Evolutionary conservation across 2,329 filamentous ascomycete species (phyloP).

Genomic region (Dactylellina leptospora): DNA sequence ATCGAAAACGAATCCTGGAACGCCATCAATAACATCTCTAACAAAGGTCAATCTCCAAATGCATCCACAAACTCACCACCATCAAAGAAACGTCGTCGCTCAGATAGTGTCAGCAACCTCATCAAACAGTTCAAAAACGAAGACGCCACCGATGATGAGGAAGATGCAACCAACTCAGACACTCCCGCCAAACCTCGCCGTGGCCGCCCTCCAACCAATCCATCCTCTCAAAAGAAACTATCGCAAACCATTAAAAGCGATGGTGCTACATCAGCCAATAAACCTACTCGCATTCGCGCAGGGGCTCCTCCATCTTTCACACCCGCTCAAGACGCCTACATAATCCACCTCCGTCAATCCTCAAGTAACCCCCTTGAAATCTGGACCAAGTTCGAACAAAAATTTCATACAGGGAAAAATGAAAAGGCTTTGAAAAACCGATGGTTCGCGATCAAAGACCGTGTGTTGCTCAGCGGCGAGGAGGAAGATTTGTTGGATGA

Average conservation of each 20-base stretch:
- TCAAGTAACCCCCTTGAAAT: background rate
- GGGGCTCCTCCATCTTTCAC: background rate
- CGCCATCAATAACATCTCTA: background rate
- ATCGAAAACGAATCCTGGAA: background rate
- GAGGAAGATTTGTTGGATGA: constrained; percentile 6
- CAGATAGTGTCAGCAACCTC: background rate
- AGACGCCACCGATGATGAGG: background rate
- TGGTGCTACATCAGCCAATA: background rate
- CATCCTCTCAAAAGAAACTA: background rate
- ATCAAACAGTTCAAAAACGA: background rate
- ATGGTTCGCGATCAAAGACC: constrained; percentile 35
- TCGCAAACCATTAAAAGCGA: background rate
- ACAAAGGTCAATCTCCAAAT: background rate
- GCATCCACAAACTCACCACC: background rate
- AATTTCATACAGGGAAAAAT: constrained; percentile 19
- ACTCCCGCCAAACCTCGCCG: background rate
- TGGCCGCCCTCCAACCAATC: background rate
- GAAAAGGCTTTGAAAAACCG: constrained; percentile 9
- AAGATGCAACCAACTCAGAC: background rate
- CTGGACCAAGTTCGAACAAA: constrained; percentile 10
- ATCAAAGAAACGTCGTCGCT: constrained; percentile 17
- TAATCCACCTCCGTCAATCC: constrained; percentile 6
- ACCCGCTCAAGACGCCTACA: constrained; percentile 20
- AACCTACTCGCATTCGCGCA: background rate
- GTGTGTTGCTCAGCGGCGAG: constrained; percentile 1